Base-by-base conservation (phyloP, 1,284 basidiomycete species). In the Microbotryomycetes sp. region DNA sequence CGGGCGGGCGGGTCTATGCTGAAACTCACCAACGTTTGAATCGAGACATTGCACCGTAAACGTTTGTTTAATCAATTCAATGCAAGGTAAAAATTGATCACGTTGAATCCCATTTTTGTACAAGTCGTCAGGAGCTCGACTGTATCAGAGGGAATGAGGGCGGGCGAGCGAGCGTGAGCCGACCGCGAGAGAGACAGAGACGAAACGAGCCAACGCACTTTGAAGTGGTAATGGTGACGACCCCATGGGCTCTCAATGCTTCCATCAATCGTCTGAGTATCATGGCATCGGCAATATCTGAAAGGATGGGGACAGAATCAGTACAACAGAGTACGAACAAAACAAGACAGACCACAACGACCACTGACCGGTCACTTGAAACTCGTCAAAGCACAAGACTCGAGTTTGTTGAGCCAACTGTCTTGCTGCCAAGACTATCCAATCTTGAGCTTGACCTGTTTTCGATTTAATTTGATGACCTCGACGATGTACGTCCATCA, bases 61-160 rank as follows among this genome's bases (percentile, higher is more conserved):
- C 31, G 83, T 84, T 3, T 85, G 79, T 78, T 97, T 94, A 72
- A 99, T 83, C 42, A 98, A 81, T 42, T 97, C 88, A 66, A 99
- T 98, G 56, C 92, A 88, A 4, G 96, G 96, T 45, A 97, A 75
- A 78, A 99, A 99, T 70, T 89, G 92, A n/a, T 88, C 84, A 22
- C 96, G 85, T 75, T 99, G 96, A 55, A 99, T 97, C 0, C 96
- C 96, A 71, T 98, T 98, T 82, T 94, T 94, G 80, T 99, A 99
- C 0, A 99, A 81, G 49, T 97, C 91, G 73, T 96, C 87, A 3
- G 96, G 96, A 75, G 96, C 92, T 60, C 96, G 94, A 77, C 93
- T 97, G 71, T 3, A n/a, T 48, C 15, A 16, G 48, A 55, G 31
- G 42, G 50, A 32, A n/a, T 46, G 50, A 54, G 36, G 29, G 42